phyloP scores from a whole-genome alignment of 805 yeast genomes.

The Wickerhamiella siamensis region DNA sequence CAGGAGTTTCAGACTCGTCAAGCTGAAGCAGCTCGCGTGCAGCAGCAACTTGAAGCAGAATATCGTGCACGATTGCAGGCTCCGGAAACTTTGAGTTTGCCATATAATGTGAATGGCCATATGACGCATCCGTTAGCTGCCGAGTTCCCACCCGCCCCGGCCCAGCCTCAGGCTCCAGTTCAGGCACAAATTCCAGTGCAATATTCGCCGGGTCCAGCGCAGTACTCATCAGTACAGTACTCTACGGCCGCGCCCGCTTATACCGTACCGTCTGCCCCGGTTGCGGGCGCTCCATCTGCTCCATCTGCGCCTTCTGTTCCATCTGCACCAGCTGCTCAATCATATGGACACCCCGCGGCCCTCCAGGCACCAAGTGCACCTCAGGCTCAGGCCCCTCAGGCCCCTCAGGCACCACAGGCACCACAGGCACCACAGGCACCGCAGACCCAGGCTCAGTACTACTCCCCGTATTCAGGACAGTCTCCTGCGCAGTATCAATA shows the following conservation, averaged over 20 bases:
- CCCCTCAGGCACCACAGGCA: conserved; percentile 1
- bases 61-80: neutral
- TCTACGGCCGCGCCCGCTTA: too few species aligned
- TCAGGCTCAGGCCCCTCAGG: neutral
- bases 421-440: conserved; percentile 2
- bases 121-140: neutral
- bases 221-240: too few species aligned
- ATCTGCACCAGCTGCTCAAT: neutral
- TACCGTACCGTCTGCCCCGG: neutral
- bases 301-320: neutral
- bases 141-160: neutral
- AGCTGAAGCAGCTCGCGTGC: neutral
- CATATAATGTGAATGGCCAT: neutral
- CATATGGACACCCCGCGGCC: too few species aligned
- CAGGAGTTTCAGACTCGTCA: neutral
- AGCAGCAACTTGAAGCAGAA: neutral
- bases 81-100: neutral
- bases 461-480: neutral
- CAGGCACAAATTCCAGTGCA: too few species aligned
- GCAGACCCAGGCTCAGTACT: conserved; percentile 2
- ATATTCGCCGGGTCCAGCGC: too few species aligned
- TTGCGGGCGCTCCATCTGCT: too few species aligned
- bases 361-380: too few species aligned
- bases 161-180: too few species aligned
- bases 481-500: neutral